Percentiles rank a stretch among this genome's conserved stretches.
Evolutionary conservation across 257 asterid genomes (phyloP).

Genomic region (Solanum rostratum): DNA sequence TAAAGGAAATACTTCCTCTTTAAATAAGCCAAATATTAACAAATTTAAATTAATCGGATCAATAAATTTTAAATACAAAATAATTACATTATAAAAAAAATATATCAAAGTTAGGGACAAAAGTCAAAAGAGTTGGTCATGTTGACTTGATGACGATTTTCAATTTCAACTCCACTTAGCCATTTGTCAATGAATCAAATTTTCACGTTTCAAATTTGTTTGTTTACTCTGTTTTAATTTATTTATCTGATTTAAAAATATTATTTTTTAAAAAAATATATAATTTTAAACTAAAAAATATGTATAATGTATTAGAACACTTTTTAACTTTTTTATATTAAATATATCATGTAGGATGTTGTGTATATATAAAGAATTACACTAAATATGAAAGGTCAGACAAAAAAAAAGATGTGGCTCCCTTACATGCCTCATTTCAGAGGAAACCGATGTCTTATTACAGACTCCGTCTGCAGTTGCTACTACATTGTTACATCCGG

Average conservation of each 20-base stretch:
- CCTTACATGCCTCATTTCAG: too few species aligned
- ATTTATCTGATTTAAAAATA: not conserved
- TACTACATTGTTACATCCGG: too few species aligned
- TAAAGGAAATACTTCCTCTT: not conserved
- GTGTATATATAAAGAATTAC: too few species aligned
- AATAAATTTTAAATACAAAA: not conserved
- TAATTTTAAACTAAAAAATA: not conserved
- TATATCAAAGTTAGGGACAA: not conserved
- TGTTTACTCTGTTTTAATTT: not conserved
- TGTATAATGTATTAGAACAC: accelerated
- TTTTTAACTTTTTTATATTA: not conserved
- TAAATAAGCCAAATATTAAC: not conserved
- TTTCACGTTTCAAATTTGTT: not conserved
- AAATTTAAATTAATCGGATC: not conserved
- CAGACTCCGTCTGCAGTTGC: too few species aligned
- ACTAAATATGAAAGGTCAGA: too few species aligned
- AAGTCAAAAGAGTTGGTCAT: not conserved
- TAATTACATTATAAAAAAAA: not conserved
- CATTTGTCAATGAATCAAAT: not conserved
- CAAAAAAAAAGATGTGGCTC: too few species aligned
- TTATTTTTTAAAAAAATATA: not conserved
- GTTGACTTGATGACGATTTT: not conserved
- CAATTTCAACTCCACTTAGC: constrained; percentile 1
- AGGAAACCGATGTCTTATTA: too few species aligned
- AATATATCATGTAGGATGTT: not conserved